Evolutionary conservation across 2,329 filamentous ascomycete genomes (phyloP).

Genomic region (Penicillium verrucosum): DNA sequence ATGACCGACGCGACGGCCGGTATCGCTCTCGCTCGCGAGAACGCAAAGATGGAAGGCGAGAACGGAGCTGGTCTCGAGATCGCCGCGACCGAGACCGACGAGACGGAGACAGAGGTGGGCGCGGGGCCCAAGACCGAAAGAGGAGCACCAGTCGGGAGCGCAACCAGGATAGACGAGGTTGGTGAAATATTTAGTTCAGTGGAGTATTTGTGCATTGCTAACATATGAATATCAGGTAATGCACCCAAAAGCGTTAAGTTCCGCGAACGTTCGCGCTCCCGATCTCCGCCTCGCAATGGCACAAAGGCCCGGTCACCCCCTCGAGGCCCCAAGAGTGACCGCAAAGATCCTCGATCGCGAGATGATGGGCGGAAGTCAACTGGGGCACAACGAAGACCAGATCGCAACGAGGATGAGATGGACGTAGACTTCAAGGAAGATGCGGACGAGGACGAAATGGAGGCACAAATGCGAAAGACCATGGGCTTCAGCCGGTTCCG

Average conservation of each 20-base stretch:
- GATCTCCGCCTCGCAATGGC: constrained; percentile 36
- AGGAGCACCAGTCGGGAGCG: constrained; percentile 40
- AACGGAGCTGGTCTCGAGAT: constrained; percentile 46
- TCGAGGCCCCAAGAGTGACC: constrained; percentile 34
- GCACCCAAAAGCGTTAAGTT: constrained; percentile 33
- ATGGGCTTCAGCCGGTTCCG: constrained; percentile 90
- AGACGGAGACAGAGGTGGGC: constrained; percentile 36
- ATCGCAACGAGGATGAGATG: constrained; percentile 34
- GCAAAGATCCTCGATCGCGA: constrained; percentile 28
- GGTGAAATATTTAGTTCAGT: neutral
- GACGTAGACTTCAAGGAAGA: constrained; percentile 48
- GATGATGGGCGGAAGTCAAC: constrained; percentile 24
- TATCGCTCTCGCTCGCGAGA: constrained; percentile 42
- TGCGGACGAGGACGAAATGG: constrained; percentile 60
- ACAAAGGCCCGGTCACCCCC: constrained; percentile 34
- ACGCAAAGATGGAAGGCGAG: constrained; percentile 39
- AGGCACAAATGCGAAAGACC: constrained; percentile 72
- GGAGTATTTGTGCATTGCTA: neutral
- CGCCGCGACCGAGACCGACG: constrained; percentile 37
- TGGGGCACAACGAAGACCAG: constrained; percentile 19
- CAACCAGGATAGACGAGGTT: constrained; percentile 42
- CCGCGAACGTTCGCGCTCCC: constrained; percentile 37
- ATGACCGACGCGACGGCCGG: constrained; percentile 40
- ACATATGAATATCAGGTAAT: constrained; percentile 20
- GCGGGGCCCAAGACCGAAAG: constrained; percentile 40